phyloP scores from a whole-genome alignment of 306 rosid genomes.

The Dryas octopetala region DNA sequence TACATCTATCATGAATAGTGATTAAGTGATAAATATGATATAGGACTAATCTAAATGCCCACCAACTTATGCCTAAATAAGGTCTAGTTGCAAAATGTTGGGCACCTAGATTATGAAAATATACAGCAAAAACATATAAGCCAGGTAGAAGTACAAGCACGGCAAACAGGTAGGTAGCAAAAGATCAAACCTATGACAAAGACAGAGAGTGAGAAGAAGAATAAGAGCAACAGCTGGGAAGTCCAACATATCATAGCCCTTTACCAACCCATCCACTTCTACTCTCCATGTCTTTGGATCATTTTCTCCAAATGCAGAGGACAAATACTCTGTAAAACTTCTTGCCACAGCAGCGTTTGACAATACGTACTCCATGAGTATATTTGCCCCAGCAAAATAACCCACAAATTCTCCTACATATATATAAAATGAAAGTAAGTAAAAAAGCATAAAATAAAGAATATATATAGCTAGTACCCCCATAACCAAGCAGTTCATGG shows the following conservation, averaged over 20 bases:
- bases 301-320: conserved; percentile 59
- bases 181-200: conserved; percentile 68
- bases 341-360: conserved; percentile 96
- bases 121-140: neutral
- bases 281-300: conserved; percentile 74
- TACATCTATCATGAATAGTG: too few relatives aligned
- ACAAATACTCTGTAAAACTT: conserved; percentile 72
- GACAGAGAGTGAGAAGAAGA: conserved; percentile 79
- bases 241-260: conserved; percentile 74
- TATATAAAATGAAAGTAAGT: conserved; percentile 5
- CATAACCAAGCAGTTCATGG: neutral
- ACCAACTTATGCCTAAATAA: neutral
- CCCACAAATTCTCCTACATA: conserved; percentile 82
- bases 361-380: conserved; percentile 87
- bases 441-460: neutral
- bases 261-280: conserved; percentile 59
- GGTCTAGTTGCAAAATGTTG: neutral
- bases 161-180: neutral
- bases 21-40: neutral
- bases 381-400: conserved; percentile 93
- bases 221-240: conserved; percentile 89
- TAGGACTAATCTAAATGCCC: neutral
- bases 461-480: neutral
- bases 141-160: neutral
- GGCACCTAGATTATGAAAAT: neutral